These are phyloP conservation scores for Kalmusia sp. DNA, from an alignment of 2,329 filamentous ascomycete genomes.

Conservation along the genomic window DNA sequence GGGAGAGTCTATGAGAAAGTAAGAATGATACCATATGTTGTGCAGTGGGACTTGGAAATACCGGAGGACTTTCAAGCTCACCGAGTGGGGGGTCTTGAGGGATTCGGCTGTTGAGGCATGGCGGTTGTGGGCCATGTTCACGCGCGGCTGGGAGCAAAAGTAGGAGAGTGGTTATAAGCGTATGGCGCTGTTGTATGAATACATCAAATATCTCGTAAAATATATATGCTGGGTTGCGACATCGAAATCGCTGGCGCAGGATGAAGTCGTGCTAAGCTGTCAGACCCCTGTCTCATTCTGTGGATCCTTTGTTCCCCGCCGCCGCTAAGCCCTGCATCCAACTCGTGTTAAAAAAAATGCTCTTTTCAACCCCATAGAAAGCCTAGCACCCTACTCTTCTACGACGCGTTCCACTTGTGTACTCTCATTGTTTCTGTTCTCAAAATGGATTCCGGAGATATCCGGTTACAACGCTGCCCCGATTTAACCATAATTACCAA, in stretches of 20 bases:
- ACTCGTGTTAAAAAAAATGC: background rate
- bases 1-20: conserved; percentile 69
- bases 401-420: background rate
- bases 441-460: conserved; percentile 13
- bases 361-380: background rate
- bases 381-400: conserved; percentile 1
- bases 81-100: conserved; percentile 69
- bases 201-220: background rate
- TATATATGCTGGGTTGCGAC: background rate
- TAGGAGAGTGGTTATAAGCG: background rate
- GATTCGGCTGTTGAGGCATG: conserved; percentile 47
- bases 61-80: conserved; percentile 83
- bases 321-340: conserved; percentile 2
- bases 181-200: background rate
- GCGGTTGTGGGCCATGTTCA: conserved; percentile 48
- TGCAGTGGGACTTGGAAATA: conserved; percentile 56
- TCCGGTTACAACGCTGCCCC: conserved; percentile 50
- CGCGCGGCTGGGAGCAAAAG: background rate
- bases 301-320: background rate
- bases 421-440: background rate
- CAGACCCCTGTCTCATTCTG: background rate
- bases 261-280: conserved; percentile 1
- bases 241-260: background rate
- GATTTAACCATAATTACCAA: conserved; percentile 53
- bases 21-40: background rate